Conservation (phyloP, 441 rosid genomes). For the Euphorbia celastroides region DNA sequence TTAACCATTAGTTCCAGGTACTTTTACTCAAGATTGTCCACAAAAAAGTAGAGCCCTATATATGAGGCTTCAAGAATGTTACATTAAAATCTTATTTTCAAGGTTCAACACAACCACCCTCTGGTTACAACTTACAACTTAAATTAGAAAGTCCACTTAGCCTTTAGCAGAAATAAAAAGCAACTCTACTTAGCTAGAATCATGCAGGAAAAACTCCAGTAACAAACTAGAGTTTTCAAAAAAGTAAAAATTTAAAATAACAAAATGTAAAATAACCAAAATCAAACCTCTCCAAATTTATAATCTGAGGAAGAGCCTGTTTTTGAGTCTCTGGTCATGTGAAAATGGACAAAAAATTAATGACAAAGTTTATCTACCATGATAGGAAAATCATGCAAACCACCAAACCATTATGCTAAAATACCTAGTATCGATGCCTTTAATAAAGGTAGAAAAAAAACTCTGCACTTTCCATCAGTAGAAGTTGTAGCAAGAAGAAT, state of each 20-base stretch:
- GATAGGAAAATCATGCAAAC: conserved; percentile 4
- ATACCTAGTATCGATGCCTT: conserved; percentile 93
- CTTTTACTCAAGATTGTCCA: not conserved
- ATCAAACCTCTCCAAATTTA: conserved; percentile 92
- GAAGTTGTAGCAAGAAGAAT: conserved; percentile 93
- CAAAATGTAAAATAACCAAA: not conserved
- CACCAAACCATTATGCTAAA: conserved; percentile 3
- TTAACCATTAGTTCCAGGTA: not conserved
- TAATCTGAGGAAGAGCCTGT: conserved; percentile 60
- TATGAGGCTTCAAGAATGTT: not conserved
- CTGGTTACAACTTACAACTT: not conserved
- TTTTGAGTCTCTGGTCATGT: conserved; percentile 60
- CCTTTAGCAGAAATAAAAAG: not conserved
- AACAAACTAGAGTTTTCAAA: not conserved
- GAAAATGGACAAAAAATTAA: conserved; percentile 19
- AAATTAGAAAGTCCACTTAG: not conserved
- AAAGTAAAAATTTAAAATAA: not conserved
- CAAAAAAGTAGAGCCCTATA: not conserved
- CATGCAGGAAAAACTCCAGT: not conserved
- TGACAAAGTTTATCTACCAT: conserved; percentile 11
- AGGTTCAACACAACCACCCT: not conserved
- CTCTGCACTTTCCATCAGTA: conserved; percentile 95
- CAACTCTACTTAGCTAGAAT: no score
- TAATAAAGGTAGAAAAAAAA: conserved; percentile 94
- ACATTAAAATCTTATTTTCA: no score